These are phyloP conservation scores for Candida ficus DNA, from an alignment of 805 yeast species.

Conservation along the genomic window DNA sequence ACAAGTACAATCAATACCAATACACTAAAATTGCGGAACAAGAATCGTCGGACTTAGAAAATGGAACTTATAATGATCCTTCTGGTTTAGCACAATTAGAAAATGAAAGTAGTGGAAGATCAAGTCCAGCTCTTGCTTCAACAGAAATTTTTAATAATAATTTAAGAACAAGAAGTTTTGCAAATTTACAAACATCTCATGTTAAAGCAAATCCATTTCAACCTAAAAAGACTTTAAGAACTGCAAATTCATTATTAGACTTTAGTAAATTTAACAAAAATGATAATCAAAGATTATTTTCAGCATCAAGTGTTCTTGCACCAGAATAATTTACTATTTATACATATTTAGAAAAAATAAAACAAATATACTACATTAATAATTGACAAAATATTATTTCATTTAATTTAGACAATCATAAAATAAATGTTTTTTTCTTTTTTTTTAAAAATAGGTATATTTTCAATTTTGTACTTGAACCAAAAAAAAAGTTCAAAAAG, in stretches of 20 bases:
- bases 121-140: conserved; percentile 18
- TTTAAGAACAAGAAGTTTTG: conserved; percentile 23
- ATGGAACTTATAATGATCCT: conserved; percentile 14
- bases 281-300: conserved; percentile 3
- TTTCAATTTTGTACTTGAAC: too few species aligned
- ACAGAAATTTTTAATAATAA: conserved; percentile 9
- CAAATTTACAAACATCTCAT: conserved; percentile 12
- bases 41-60: conserved; percentile 19
- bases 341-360: not conserved
- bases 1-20: conserved; percentile 16
- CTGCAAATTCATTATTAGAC: conserved; percentile 18
- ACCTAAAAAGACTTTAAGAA: conserved; percentile 14
- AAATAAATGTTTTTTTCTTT: not conserved
- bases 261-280: conserved; percentile 17
- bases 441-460: not conserved
- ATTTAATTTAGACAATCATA: too few species aligned
- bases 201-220: conserved; percentile 2
- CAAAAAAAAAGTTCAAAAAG: too few species aligned
- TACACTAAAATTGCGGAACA: conserved; percentile 18
- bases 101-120: conserved; percentile 17
- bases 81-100: conserved; percentile 1
- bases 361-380: too few species aligned
- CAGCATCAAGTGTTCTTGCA: not conserved
- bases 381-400: too few species aligned
- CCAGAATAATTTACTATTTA: not conserved